Evolutionary conservation across 768 basidiomycete genomes (phyloP), one percentile per base, ranked within the genome.

Genomic region (Termitomyces sp.): DNA sequence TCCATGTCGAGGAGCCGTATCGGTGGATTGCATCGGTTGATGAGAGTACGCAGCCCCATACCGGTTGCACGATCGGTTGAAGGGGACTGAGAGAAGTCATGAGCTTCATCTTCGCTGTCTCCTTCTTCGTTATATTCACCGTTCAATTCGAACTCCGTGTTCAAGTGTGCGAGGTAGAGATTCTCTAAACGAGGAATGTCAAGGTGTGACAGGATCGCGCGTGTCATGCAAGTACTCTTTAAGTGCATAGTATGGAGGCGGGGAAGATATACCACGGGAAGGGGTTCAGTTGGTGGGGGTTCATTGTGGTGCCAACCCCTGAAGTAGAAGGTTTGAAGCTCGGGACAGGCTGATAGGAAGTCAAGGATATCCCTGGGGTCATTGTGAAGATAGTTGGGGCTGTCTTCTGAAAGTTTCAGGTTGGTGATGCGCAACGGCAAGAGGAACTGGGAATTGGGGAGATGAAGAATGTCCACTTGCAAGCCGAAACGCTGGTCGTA

Each of bases 11-110:
- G 81, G 36, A 85, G 71, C 52, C 79, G 78, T 44, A 92, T 74
- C 15, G 88, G 88, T 2, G 91, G 91, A 53, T 75, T 75, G 59
- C 81, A 87, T 11, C 87, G 83, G 9, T 73, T 68, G 36, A 91
- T 79, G 58, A 92, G 81, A 49, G 75, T 79, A 33, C 91, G 85
- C 22, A 92, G 74, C 12, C 91, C 91, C 89, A 91, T 89, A 22
- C 91, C 91, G 2, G 88, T 92, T 22, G 88, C 88, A 52, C 81
- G 86, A 70, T 92, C 91, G 57, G 88, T 92, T 68, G 77, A 88
- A 18, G 88, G 88, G 6, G 89, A 90, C 67, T 88, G 88, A 4
- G 91, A 92, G 65, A 80, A 90, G 73, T 92, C 91, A 16, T 72
- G 65, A 16, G 85, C 86, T 66, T 90, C 90, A 64, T 92, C 90